Base-by-base conservation (phyloP, 192 early-diverging fungal species). In the Backusella sp. region DNA sequence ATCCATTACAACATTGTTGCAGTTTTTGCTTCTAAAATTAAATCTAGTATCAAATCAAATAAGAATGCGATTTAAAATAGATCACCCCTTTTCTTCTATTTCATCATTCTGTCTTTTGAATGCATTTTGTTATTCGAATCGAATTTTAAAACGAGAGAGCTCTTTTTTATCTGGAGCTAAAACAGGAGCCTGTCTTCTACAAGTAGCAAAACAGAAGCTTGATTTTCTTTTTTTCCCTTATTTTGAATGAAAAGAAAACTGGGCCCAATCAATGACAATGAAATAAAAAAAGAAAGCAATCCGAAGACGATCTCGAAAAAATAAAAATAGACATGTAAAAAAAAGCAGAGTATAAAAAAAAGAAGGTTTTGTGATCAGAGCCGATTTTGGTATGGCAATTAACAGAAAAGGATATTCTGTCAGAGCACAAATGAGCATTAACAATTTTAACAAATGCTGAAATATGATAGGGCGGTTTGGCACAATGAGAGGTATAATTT, bases 221-320 rank as follows among this genome's bases (percentile, higher is more conserved):
- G 26, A 5, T 73, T 52, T 62, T 62, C 56, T 73, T 73, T 73
- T 28, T 73, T 52, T 62, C 37, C 56, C 73, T 37, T 30, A 42
- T 32, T 49, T 37, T 49, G 73, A 73, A 6, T 21, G 32, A 62
- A 19, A 62, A 4, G 26, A 62, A 28, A 28, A 28, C 9, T 62
- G 12, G 56, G 14, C 23, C 56, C 56, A 62, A 28, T 28, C 56
- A 62, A 14, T 62, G 56, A 62, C 26, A 7, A 28, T 62, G 7
- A 28, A 62, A 62, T 28, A 62, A 26, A 28, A 14, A 62, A 62
- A 23, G 21, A 28, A 28, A 62, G 23, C 14, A 62, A 62, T 23
- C 56, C 11, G 8, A 62, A 62, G 56, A n/a, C 23, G 56, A 62
- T 62, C 56, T 26, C 56, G 8, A 26, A 56, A 56, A 52, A 62